Percentiles rank a stretch among this genome's conserved stretches.
These are phyloP conservation scores for Fusarium concolor DNA, from an alignment of 2,329 filamentous ascomycete genomes.

Conservation along the genomic window DNA sequence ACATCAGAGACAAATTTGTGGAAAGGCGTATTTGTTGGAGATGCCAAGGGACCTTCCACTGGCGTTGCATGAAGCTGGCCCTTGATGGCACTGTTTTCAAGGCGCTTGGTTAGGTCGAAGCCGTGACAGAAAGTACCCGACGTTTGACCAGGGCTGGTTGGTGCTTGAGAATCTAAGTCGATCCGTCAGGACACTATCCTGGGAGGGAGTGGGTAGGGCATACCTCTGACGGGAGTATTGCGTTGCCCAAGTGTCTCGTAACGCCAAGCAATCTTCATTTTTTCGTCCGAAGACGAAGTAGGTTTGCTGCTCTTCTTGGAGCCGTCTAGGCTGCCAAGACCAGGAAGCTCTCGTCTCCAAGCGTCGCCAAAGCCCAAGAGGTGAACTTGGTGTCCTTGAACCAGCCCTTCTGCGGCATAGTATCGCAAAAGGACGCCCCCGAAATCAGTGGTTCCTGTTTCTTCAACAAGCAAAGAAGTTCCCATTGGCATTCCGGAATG, in stretches of 20 bases:
- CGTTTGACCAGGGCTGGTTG: conserved; percentile 38
- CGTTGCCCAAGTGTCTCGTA: conserved; percentile 84
- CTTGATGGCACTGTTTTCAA: conserved; percentile 62
- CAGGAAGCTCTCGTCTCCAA: conserved; percentile 88
- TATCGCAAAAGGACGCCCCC: conserved; percentile 85
- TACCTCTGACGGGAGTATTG: conserved; percentile 74
- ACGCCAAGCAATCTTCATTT: conserved; percentile 99
- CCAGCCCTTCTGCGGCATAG: conserved; percentile 91
- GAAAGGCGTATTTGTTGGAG: conserved; percentile 57
- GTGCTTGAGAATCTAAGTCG: conserved; percentile 35
- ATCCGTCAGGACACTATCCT: not conserved
- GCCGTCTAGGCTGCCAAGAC: conserved; percentile 62
- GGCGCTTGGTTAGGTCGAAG: conserved; percentile 77
- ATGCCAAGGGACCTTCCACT: conserved; percentile 49
- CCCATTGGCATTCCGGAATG: conserved; percentile 88
- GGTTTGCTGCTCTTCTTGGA: conserved; percentile 56
- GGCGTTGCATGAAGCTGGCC: conserved; percentile 65
- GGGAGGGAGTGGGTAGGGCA: conserved; percentile 43
- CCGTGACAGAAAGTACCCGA: conserved; percentile 72
- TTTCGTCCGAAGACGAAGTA: conserved; percentile 66
- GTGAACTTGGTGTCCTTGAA: conserved; percentile 91
- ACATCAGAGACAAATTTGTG: conserved; percentile 71
- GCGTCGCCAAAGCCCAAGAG: conserved; percentile 81
- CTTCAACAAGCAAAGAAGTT: conserved; percentile 82
- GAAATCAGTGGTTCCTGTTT: conserved; percentile 95